Evolutionary conservation across 2,329 filamentous ascomycete species (phyloP).

Genomic region (Cryoendolithus antarcticus): DNA sequence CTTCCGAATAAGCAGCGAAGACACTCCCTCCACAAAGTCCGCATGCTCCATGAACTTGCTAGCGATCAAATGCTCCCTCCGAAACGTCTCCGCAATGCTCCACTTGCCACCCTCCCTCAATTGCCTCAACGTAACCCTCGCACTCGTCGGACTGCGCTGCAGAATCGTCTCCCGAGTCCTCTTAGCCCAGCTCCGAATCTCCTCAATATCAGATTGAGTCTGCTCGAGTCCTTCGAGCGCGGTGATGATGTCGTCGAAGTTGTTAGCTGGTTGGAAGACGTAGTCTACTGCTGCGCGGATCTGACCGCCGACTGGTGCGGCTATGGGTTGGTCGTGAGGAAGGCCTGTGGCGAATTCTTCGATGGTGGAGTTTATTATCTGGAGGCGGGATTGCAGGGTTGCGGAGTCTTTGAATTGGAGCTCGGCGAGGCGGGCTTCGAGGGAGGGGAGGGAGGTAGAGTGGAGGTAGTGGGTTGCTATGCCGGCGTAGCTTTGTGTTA

Average conservation of each 20-base stretch:
- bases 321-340: constrained; percentile 56
- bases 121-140: constrained; percentile 74
- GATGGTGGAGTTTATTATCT: constrained; percentile 72
- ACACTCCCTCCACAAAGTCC: constrained; percentile 89
- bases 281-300: constrained; percentile 74
- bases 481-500: constrained; percentile 51
- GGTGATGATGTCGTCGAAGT: constrained; percentile 57
- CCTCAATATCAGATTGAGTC: constrained; percentile 20
- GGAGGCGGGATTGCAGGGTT: constrained; percentile 47
- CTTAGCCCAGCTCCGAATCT: constrained; percentile 59
- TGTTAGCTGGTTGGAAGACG: constrained; percentile 32
- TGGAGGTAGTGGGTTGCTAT: constrained; percentile 94
- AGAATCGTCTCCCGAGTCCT: constrained; percentile 65
- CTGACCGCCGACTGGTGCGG: constrained; percentile 38
- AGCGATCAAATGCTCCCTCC: constrained; percentile 74
- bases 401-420: constrained; percentile 76
- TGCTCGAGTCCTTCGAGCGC: constrained; percentile 45
- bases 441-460: constrained; percentile 67
- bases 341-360: constrained; percentile 84
- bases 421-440: constrained; percentile 79
- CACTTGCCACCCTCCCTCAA: constrained; percentile 65
- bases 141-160: constrained; percentile 69
- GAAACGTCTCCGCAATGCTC: constrained; percentile 75
- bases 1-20: constrained; percentile 63
- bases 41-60: constrained; percentile 77